A percentile compares a stretch with the other conserved stretches of the same genome.
These are phyloP conservation scores for Crepidotus sp. DNA, from an alignment of 1,284 basidiomycete species.

Conservation along the genomic window DNA sequence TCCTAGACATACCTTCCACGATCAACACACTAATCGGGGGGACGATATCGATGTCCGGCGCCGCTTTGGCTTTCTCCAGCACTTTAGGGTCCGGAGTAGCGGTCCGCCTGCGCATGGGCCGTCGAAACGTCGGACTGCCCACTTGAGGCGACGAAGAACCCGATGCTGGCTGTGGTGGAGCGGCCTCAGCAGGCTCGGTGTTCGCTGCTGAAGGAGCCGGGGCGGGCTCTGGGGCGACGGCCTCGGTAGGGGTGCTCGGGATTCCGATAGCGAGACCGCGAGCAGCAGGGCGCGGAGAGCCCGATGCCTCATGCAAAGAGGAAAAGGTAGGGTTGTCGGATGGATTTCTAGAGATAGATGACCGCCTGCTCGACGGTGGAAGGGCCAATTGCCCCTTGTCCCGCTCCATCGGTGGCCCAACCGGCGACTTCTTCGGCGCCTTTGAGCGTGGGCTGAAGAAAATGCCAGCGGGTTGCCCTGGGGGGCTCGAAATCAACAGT, in stretches of 20 bases:
- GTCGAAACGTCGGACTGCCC: slow-evolving; percentile 15
- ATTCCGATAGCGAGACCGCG: neutral
- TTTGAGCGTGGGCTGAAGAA: slow-evolving; percentile 81
- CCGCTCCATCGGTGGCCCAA: slow-evolving; percentile 32
- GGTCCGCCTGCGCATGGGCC: slow-evolving; percentile 19
- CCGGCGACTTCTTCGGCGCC: slow-evolving; percentile 10
- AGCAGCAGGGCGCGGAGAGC: slow-evolving; percentile 13
- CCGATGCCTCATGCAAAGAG: slow-evolving; percentile 21
- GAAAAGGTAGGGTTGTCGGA: slow-evolving; percentile 20
- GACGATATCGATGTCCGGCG: slow-evolving; percentile 52
- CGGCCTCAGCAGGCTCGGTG: neutral
- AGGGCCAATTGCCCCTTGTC: slow-evolving; percentile 32
- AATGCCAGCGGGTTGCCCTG: slow-evolving; percentile 89
- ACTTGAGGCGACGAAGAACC: slow-evolving; percentile 11
- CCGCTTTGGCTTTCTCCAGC: slow-evolving; percentile 23
- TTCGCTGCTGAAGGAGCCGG: neutral
- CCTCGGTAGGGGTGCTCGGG: neutral
- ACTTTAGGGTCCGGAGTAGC: slow-evolving; percentile 22
- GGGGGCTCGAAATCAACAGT: slow-evolving; percentile 84
- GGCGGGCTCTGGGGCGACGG: neutral
- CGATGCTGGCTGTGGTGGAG: neutral
- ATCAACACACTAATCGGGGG: slow-evolving; percentile 95
- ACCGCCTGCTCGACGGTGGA: slow-evolving; percentile 20
- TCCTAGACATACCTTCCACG: slow-evolving; percentile 74
- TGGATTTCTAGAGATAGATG: slow-evolving; percentile 19